Conservation (phyloP, 2,329 filamentous ascomycete genomes). For the Dissoconium aciculare region DNA sequence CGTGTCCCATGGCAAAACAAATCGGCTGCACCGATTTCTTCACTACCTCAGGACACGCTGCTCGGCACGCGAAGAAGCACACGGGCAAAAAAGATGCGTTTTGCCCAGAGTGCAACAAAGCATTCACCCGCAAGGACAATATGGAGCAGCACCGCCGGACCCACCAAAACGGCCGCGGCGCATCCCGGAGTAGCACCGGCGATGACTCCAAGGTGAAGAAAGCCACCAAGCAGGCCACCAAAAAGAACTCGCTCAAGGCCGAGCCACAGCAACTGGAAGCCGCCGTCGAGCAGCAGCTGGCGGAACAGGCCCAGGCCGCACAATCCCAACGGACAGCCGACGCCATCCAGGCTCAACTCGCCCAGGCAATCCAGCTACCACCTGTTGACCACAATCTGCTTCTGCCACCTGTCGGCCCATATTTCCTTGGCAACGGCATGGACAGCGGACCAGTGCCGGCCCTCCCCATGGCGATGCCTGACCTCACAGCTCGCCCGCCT, state of each 20-base stretch:
- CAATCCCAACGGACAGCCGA: conserved; percentile 12
- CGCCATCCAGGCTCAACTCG: conserved; percentile 9
- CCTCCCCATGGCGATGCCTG: conserved; percentile 22
- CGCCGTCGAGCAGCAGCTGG: conserved; percentile 23
- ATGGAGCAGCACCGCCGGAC: conserved; percentile 77
- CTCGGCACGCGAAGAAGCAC: conserved; percentile 71
- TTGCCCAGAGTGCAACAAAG: conserved; percentile 58
- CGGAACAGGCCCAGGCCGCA: conserved; percentile 14
- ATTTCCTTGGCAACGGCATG: conserved; percentile 19
- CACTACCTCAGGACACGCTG: conserved; percentile 73
- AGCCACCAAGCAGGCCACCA: conserved; percentile 23
- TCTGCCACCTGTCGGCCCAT: conserved; percentile 19
- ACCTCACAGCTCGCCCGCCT: conserved; percentile 16
- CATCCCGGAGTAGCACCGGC: conserved; percentile 26
- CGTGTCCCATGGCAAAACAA: conserved; percentile 56
- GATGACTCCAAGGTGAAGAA: conserved; percentile 33
- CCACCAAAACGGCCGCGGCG: conserved; percentile 42
- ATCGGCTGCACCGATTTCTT: conserved; percentile 65
- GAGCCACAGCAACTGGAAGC: conserved; percentile 20
- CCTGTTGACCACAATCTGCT: conserved; percentile 17
- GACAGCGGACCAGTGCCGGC: conserved; percentile 23
- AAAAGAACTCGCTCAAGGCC: conserved; percentile 18
- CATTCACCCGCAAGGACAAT: conserved; percentile 70
- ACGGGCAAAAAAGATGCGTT: conserved; percentile 65
- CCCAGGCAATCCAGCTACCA: conserved; percentile 11